Percentiles rank a stretch among this genome's conserved stretches.
Conservation (phyloP, 192 early-diverging fungal genomes). For the Glomus cerebriforme region DNA sequence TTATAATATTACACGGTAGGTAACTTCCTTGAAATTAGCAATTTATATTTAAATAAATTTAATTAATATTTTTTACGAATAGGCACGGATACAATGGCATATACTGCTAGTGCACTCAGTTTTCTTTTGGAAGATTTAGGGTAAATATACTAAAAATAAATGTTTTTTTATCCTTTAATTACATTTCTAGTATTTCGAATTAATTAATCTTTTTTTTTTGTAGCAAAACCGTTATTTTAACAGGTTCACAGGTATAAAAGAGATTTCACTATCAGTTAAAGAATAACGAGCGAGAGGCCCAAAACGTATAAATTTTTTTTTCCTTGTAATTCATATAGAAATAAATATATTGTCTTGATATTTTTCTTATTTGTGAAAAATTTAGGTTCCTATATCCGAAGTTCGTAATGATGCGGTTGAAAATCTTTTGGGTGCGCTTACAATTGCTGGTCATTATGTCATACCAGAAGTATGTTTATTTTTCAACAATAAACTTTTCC, state of each 20-base stretch:
- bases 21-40: not conserved
- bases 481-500: constrained; percentile 91
- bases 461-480: constrained; percentile 95
- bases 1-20: constrained; percentile 86
- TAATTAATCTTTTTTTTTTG: not conserved
- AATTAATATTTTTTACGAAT: not conserved
- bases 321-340: not conserved
- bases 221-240: constrained; percentile 94
- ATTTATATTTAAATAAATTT: not conserved
- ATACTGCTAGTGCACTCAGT: constrained; percentile 83
- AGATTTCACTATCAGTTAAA: not conserved
- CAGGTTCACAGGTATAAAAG: constrained; percentile 80
- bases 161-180: constrained; percentile 26
- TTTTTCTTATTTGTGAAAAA: not conserved
- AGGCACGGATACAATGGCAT: constrained; percentile 89
- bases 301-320: not conserved
- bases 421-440: constrained; percentile 93
- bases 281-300: not conserved
- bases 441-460: constrained; percentile 97
- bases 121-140: constrained; percentile 98
- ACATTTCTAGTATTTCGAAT: no score
- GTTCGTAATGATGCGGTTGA: constrained; percentile 98
- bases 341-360: not conserved
- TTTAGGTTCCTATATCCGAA: constrained; percentile 87
- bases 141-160: constrained; percentile 34